These are phyloP conservation scores for Wickerhamiella sergipiensis DNA, from an alignment of 805 yeast species.

Conservation along the genomic window DNA sequence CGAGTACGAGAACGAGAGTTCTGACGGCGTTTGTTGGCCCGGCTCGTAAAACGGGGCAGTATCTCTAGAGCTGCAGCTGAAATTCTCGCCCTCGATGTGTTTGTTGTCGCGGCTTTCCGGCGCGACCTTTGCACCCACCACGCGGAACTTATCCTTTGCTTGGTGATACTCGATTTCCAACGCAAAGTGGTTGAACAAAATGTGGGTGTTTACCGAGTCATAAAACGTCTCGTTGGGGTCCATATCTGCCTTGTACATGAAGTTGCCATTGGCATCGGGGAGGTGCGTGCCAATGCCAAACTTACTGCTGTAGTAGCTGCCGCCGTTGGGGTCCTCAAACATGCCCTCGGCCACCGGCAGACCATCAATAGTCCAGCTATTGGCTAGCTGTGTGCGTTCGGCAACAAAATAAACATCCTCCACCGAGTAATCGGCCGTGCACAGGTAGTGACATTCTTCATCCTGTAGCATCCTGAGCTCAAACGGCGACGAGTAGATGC, in stretches of 20 bases:
- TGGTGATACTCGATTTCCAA: slow-evolving; percentile 72
- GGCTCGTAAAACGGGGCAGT: neutral
- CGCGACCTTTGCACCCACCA: slow-evolving; percentile 75
- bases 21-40: slow-evolving; percentile 30
- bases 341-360: slow-evolving; percentile 67
- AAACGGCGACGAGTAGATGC: slow-evolving; percentile 88
- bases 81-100: neutral
- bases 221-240: slow-evolving; percentile 53
- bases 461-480: slow-evolving; percentile 65
- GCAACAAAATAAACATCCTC: slow-evolving; percentile 64
- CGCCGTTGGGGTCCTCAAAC: slow-evolving; percentile 40
- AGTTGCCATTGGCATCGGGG: neutral
- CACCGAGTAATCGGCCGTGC: slow-evolving; percentile 44
- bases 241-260: neutral
- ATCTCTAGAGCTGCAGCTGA: neutral
- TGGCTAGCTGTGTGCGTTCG: slow-evolving; percentile 67
- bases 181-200: slow-evolving; percentile 64
- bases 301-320: slow-evolving; percentile 36
- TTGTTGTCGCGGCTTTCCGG: slow-evolving; percentile 42
- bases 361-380: slow-evolving; percentile 92
- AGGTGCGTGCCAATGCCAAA: slow-evolving; percentile 1
- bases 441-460: slow-evolving; percentile 52
- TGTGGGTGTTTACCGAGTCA: slow-evolving; percentile 11
- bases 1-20: slow-evolving; percentile 73
- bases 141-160: slow-evolving; percentile 57